Base-by-base conservation (phyloP, 176 grass and related monocot genomes). In the Zizania latifolia region DNA sequence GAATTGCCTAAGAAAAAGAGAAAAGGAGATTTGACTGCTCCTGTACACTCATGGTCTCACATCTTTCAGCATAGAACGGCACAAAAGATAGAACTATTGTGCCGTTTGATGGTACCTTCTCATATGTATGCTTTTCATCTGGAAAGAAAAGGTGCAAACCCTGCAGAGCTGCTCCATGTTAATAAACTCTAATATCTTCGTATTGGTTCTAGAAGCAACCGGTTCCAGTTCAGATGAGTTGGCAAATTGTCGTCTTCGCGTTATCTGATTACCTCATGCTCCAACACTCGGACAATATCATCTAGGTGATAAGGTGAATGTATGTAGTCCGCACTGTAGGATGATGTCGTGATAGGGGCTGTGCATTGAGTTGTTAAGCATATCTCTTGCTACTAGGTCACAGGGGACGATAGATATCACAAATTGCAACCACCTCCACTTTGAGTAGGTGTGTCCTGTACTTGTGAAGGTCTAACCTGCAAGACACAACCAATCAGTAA, bases 381-480 rank as follows among this genome's bases (percentile, higher is more conserved):
- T 64, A 33, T 44, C 26, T 38, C 19, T 31, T 1, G 16, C 9
- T 27, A 31, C 23, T 54, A 24, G 2, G 40, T 53, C 37, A 62
- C 3, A 29, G 2, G 48, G 27, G 15, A 80, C 19, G 53, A 10
- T 17, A 4, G 38, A 26, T 34, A 13, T 59, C 51, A 38, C 1
- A 27, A 46, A 65, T 19, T 40, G 40, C 51, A 38, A 50, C 76
- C 61, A 50, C 32, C 70, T 80, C 77, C 77, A 62, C 70, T 62
- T 13, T 24, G 39, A 22, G 4, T 0, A 14, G 0, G 45, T 40
- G 81, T 37, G 81, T 37, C 55, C 40, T 54, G 41, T 39, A 40
- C 41, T 23, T 4, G 62, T 62, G 41, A 10, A 78, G 80, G 33
- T 62, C 37, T 33, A 81, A 65, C 61, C 36, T 34, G 1, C 60